Percentiles rank a stretch among this genome's conserved stretches.
These are phyloP conservation scores for Cryphonectria carpinicola DNA, from an alignment of 2,329 filamentous ascomycete genomes.

Conservation along the genomic window DNA sequence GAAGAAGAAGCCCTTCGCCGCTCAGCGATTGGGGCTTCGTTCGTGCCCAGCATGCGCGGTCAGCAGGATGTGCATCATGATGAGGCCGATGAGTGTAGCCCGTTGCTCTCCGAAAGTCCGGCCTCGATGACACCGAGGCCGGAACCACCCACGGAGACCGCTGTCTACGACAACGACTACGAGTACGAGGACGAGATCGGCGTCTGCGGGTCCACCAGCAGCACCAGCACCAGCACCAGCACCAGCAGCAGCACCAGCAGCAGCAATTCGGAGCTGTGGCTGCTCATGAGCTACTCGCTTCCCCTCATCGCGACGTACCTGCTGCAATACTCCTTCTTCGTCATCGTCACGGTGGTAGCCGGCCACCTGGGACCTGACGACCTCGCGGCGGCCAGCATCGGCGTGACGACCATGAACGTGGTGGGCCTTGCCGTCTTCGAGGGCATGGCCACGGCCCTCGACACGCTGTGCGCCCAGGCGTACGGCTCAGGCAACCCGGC, in stretches of 20 bases:
- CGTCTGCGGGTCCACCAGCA: not conserved
- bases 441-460: conserved; percentile 54
- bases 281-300: conserved; percentile 43
- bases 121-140: not conserved
- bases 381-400: conserved; percentile 55
- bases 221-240: not conserved
- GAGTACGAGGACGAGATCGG: not conserved
- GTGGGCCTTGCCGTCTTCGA: conserved; percentile 55
- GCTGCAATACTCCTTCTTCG: conserved; percentile 56
- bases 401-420: conserved; percentile 58
- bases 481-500: conserved; percentile 53
- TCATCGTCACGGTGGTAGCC: conserved; percentile 55
- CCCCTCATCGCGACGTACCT: conserved; percentile 58
- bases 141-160: not conserved
- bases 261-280: conserved; percentile 22
- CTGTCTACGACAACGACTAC: not conserved
- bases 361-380: conserved; percentile 57
- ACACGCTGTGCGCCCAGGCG: conserved; percentile 56
- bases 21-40: not conserved
- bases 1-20: not conserved
- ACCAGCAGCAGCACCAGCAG: not conserved
- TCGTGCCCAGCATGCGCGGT: conserved; percentile 8
- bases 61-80: not conserved
- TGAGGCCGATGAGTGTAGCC: conserved; percentile 21
- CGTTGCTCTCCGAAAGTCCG: conserved; percentile 15